These are phyloP conservation scores for Xylaria grammica DNA, from an alignment of 495 filamentous ascomycete species.

Conservation along the genomic window DNA sequence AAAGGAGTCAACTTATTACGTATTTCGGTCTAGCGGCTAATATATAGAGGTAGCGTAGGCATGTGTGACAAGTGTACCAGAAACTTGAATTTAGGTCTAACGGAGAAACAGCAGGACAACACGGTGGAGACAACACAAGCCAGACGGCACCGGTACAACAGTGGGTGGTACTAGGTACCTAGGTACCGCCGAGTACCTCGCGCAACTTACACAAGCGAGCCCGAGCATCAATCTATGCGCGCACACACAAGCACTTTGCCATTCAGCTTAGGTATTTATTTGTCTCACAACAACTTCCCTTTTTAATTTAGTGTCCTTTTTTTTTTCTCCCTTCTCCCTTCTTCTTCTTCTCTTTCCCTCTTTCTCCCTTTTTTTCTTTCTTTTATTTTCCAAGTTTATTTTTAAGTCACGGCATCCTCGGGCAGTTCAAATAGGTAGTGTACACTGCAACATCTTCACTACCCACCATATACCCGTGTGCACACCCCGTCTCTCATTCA, in stretches of 20 bases:
- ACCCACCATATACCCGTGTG: not conserved
- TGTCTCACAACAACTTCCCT: conserved; percentile 4
- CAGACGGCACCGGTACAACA: not conserved
- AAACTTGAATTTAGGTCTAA: not conserved
- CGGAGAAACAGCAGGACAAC: not conserved
- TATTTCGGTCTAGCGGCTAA: conserved; percentile 10
- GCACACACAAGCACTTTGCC: not conserved
- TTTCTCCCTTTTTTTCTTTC: too few species aligned
- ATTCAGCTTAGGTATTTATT: not conserved
- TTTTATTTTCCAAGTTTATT: too few species aligned
- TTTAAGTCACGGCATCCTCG: conserved; percentile 13
- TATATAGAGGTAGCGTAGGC: too few species aligned
- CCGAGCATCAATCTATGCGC: not conserved
- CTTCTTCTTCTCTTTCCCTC: too few species aligned
- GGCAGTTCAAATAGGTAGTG: too few species aligned
- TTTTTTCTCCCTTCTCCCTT: too few species aligned
- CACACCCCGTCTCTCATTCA: too few species aligned
- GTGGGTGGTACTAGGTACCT: not conserved
- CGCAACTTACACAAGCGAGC: not conserved
- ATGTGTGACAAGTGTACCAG: conserved; percentile 11
- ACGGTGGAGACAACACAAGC: not conserved
- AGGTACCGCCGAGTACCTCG: not conserved
- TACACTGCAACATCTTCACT: not conserved
- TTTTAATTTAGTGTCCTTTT: not conserved
- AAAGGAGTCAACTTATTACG: conserved; percentile 17